A percentile compares a stretch with the other conserved stretches of the same genome.
phyloP scores from a whole-genome alignment of 1,284 basidiomycete species.

The Trichosporon sp. region DNA sequence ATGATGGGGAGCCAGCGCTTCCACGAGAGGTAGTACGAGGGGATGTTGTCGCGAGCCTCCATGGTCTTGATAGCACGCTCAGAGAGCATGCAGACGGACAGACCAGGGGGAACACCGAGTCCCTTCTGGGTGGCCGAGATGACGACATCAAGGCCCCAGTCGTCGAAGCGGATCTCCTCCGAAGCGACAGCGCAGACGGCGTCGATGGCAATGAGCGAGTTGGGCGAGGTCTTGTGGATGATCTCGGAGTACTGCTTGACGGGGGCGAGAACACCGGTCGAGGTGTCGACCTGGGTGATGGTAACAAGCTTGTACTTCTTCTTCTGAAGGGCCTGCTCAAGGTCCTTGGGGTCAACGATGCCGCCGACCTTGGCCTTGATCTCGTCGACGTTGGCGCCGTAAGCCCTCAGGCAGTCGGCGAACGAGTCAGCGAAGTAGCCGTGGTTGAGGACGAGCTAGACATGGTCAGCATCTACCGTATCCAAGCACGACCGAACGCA shows the following conservation, averaged over 20 bases:
- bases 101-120: conserved; percentile 87
- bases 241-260: conserved; percentile 71
- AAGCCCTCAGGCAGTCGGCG: conserved; percentile 73
- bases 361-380: conserved; percentile 78
- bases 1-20: conserved; percentile 93
- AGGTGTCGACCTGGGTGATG: conserved; percentile 85
- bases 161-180: conserved; percentile 92
- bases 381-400: conserved; percentile 86
- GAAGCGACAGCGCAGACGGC: conserved; percentile 93
- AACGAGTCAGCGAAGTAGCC: conserved; percentile 90
- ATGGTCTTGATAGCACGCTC: conserved; percentile 73
- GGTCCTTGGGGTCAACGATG: conserved; percentile 57
- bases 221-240: conserved; percentile 74
- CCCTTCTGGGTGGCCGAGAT: conserved; percentile 92
- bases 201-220: conserved; percentile 83
- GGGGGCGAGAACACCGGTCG: conserved; percentile 85
- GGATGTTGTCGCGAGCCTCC: conserved; percentile 63
- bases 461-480: background rate
- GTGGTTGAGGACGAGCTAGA: conserved; percentile 56
- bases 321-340: conserved; percentile 60
- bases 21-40: conserved; percentile 86
- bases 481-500: background rate
- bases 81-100: conserved; percentile 80
- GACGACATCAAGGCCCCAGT: conserved; percentile 88
- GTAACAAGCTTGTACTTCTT: conserved; percentile 89